A percentile compares a stretch with the other conserved stretches of the same genome.
These are phyloP conservation scores for Mycena galopus DNA, from an alignment of 768 basidiomycete genomes.

Conservation along the genomic window DNA sequence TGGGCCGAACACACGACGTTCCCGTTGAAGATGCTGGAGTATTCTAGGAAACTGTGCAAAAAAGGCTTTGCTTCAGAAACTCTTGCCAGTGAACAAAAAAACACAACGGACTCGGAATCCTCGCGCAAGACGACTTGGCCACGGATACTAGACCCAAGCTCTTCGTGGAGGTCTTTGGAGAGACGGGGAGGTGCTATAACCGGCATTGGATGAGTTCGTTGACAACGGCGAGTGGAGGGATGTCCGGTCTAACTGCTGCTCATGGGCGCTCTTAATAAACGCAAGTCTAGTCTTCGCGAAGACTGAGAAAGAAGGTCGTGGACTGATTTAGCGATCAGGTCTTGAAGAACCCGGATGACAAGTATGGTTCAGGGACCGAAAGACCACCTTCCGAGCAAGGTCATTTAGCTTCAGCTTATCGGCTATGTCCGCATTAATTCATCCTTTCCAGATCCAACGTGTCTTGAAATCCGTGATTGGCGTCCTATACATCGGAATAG, in stretches of 20 bases:
- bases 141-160: conserved; percentile 60
- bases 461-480: too few species aligned
- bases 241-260: conserved; percentile 5
- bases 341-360: not conserved
- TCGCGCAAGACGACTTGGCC: conserved; percentile 61
- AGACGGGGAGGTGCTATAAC: conserved; percentile 32
- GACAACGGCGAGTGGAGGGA: not conserved
- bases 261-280: conserved; percentile 18
- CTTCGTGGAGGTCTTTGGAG: conserved; percentile 54
- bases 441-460: not conserved
- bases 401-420: not conserved
- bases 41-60: conserved; percentile 63
- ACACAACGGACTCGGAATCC: conserved; percentile 53
- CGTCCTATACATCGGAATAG: not conserved
- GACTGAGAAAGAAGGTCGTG: not conserved
- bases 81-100: not conserved
- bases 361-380: conserved; percentile 6
- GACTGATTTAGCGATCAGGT: conserved; percentile 2
- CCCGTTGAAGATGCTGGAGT: conserved; percentile 80
- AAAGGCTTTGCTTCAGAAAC: not conserved
- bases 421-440: conserved; percentile 7
- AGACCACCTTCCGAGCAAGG: conserved; percentile 14
- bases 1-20: conserved; percentile 72
- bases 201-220: conserved; percentile 21
- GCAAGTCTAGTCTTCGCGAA: conserved; percentile 18